phyloP scores from a whole-genome alignment of 768 basidiomycete genomes.

The Amanita rimosa region DNA sequence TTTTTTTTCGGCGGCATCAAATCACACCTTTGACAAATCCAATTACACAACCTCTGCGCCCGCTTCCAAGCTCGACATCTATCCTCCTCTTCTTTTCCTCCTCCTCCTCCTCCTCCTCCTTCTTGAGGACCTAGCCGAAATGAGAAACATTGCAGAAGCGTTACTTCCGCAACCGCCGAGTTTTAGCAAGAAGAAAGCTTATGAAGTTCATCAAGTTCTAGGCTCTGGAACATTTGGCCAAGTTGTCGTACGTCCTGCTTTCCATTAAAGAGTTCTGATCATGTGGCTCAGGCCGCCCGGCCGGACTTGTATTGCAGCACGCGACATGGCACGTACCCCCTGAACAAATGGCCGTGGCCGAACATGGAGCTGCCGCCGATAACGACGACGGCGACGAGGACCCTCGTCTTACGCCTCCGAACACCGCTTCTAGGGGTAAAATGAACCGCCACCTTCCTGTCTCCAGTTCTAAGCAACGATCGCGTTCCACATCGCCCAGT shows the following conservation, averaged over 20 bases:
- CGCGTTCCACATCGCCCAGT: constrained; percentile 5
- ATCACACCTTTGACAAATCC: too few relatives aligned
- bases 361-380: constrained; percentile 43
- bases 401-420: constrained; percentile 7
- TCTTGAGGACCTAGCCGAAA: not conserved
- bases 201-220: constrained; percentile 60
- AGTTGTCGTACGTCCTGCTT: constrained; percentile 48
- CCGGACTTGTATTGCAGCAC: constrained; percentile 25
- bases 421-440: not conserved
- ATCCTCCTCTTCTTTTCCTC: not conserved
- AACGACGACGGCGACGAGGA: constrained; percentile 16
- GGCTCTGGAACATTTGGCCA: constrained; percentile 87
- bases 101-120: not conserved
- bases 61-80: too few relatives aligned
- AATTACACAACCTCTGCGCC: not conserved
- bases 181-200: constrained; percentile 77
- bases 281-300: not conserved
- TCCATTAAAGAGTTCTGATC: not conserved
- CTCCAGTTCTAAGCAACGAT: constrained; percentile 9
- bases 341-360: constrained; percentile 43
- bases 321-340: constrained; percentile 72
- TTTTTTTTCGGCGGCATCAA: not conserved
- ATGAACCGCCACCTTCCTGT: constrained; percentile 6
- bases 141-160: constrained; percentile 41
- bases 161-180: constrained; percentile 78